Evolutionary conservation across 2,329 filamentous ascomycete species (phyloP).

Genomic region (Coniochaeta prunicola): DNA sequence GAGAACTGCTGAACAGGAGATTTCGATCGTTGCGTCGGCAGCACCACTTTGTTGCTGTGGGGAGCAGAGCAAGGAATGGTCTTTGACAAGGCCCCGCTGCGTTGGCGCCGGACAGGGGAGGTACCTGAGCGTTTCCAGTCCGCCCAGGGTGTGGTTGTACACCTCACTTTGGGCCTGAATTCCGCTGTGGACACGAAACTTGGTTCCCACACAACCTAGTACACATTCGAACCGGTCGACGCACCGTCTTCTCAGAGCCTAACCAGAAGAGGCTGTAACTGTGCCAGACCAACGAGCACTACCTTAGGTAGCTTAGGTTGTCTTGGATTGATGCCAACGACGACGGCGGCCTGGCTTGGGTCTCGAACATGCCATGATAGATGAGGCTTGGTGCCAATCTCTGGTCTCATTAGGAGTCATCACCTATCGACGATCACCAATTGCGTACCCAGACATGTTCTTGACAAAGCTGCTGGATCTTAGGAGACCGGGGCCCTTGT

Average conservation of each 20-base stretch:
- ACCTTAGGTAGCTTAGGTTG: too few relatives aligned
- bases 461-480: too few relatives aligned
- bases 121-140: not conserved
- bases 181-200: not conserved
- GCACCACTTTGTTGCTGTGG: not conserved
- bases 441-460: too few relatives aligned
- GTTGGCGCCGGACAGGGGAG: not conserved
- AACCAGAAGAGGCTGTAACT: not conserved
- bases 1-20: not conserved
- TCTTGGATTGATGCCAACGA: too few relatives aligned
- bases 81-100: not conserved
- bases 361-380: not conserved
- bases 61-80: not conserved
- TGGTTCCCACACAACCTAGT: not conserved
- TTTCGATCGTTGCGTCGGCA: not conserved
- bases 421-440: too few relatives aligned
- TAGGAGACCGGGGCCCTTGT: too few relatives aligned
- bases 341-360: too few relatives aligned
- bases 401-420: not conserved
- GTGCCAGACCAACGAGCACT: not conserved
- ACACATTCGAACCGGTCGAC: not conserved
- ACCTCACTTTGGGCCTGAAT: not conserved
- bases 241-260: not conserved
- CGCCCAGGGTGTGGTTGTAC: not conserved
- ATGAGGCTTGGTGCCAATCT: too few relatives aligned